A percentile compares a stretch with the other conserved stretches of the same genome.
Evolutionary conservation across 768 basidiomycete species (phyloP).

Genomic region (Serendipita sp.): DNA sequence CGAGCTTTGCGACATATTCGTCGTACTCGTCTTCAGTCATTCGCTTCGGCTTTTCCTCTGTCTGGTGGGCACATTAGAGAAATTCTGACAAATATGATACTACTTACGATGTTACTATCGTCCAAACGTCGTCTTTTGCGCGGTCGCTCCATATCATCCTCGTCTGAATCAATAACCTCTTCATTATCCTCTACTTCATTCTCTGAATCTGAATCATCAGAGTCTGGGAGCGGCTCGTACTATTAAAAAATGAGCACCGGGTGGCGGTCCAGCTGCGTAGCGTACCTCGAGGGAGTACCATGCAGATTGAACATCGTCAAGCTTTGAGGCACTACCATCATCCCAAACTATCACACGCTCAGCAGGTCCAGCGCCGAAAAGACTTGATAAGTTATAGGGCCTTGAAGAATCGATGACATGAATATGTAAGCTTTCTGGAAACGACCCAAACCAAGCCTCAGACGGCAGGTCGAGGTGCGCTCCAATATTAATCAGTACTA

Average conservation of each 20-base stretch:
- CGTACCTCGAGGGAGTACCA: conserved; percentile 73
- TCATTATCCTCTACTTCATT: conserved; percentile 27
- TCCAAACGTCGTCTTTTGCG: conserved; percentile 45
- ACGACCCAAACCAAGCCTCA: conserved; percentile 59
- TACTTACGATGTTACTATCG: conserved; percentile 22
- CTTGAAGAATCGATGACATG: conserved; percentile 92
- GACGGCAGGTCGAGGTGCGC: conserved; percentile 69
- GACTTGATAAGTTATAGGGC: conserved; percentile 73
- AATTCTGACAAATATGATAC: conserved; percentile 3
- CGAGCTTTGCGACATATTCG: conserved; percentile 42
- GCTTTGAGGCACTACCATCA: conserved; percentile 59
- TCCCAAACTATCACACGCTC: conserved; percentile 77
- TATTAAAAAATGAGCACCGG: conserved; percentile 16
- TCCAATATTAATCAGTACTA: conserved; percentile 87
- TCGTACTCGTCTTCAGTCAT: conserved; percentile 57
- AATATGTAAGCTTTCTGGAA: conserved; percentile 42
- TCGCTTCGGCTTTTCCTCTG: conserved; percentile 30
- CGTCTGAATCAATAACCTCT: conserved; percentile 27
- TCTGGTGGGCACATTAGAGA: background rate
- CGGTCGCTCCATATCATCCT: conserved; percentile 24
- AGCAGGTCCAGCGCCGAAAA: conserved; percentile 50
- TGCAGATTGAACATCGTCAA: conserved; percentile 57
- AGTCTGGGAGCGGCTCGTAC: conserved; percentile 66
- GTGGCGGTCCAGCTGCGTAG: background rate
- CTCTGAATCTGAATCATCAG: conserved; percentile 31